Percentiles rank a stretch among this genome's conserved stretches.
phyloP scores from a whole-genome alignment of 2,329 filamentous ascomycete genomes.

The Monilinia laxa region DNA sequence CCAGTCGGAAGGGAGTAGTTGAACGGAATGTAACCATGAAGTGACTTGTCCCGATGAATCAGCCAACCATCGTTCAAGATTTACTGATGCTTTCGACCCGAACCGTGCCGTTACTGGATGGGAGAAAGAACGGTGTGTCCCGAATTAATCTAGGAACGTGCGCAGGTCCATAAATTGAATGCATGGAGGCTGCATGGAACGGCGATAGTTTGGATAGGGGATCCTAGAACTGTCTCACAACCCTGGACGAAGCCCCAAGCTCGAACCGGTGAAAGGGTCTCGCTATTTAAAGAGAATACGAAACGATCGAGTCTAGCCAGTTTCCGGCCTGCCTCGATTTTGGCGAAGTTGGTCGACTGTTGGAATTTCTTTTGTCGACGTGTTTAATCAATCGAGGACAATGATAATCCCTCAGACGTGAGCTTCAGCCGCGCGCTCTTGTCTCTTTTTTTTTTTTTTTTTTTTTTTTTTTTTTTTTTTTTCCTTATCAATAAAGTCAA shows the following conservation, averaged over 20 bases:
- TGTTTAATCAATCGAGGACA: not conserved
- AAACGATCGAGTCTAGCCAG: not conserved
- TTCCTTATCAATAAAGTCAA: not conserved
- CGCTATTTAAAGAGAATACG: constrained; percentile 1
- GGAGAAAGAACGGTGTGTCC: not conserved
- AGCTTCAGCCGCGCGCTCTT: not conserved
- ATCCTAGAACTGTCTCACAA: constrained; percentile 17
- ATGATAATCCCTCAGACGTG: not conserved
- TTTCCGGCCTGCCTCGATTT: not conserved
- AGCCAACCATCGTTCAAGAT: constrained; percentile 10
- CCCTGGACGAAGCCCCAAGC: constrained; percentile 1
- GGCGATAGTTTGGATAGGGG: constrained; percentile 8
- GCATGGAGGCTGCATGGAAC: constrained; percentile 23
- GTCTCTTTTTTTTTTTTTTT: too few relatives aligned
- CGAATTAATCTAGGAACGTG: constrained; percentile 19
- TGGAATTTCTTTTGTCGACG: not conserved
- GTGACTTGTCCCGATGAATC: not conserved
- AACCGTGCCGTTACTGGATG: constrained; percentile 12
- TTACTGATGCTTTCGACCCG: not conserved
- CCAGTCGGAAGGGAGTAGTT: constrained; percentile 17
- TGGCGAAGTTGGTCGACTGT: not conserved
- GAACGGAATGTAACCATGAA: constrained; percentile 11
- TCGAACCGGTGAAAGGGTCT: not conserved
- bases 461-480: too few relatives aligned
- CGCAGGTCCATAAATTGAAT: constrained; percentile 22